These are phyloP conservation scores for Blastomyces gilchristii DNA, from an alignment of 2,329 filamentous ascomycete species.

Conservation along the genomic window DNA sequence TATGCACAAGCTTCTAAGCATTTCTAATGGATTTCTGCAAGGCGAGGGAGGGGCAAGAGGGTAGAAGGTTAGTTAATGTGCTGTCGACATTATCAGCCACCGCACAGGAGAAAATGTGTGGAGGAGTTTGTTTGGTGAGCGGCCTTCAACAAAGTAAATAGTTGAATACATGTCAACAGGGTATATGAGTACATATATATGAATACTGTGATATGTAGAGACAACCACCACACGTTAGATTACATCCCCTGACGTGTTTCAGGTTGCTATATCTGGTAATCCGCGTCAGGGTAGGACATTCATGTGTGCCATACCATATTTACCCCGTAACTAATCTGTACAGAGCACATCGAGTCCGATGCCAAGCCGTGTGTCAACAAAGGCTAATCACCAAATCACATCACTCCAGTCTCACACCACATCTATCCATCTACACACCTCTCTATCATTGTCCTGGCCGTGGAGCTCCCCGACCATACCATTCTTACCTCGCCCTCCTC, in stretches of 20 bases:
- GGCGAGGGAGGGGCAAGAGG: no score
- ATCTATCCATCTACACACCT: background rate
- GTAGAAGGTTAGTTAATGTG: background rate
- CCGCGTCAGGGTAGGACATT: background rate
- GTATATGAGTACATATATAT: background rate
- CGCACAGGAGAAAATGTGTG: background rate
- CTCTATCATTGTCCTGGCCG: background rate
- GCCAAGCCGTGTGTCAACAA: conserved; percentile 1
- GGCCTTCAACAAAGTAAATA: background rate
- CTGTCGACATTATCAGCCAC: background rate
- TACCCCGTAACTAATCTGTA: no score
- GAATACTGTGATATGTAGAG: background rate
- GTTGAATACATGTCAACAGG: background rate
- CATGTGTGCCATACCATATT: no score
- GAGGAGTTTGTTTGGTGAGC: background rate
- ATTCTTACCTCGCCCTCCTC: background rate
- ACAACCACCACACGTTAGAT: background rate
- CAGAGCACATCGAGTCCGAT: background rate
- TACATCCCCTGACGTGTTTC: background rate
- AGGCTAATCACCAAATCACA: background rate
- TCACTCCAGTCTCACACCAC: background rate
- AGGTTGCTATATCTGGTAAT: background rate
- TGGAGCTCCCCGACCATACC: background rate
- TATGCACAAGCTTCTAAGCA: background rate
- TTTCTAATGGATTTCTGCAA: background rate